Conservation (phyloP, 202 grass and related monocot genomes). For the Panicum virgatum region DNA sequence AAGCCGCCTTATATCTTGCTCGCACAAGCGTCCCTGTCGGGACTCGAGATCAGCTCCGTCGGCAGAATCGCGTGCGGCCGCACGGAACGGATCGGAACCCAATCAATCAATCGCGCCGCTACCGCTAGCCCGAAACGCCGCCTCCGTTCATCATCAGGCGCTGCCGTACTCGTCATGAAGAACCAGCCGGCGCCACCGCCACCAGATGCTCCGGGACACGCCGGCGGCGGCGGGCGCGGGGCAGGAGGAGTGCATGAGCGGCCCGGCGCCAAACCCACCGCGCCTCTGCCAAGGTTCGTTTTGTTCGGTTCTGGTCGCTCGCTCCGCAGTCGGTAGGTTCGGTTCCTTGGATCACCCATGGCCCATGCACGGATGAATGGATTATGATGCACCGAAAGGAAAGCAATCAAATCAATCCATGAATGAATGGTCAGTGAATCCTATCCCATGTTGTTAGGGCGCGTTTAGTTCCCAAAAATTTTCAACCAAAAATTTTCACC, state of each 20-base stretch:
- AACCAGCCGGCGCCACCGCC: background rate
- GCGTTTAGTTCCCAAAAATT: too few species aligned
- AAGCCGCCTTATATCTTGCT: background rate
- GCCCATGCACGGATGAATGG: background rate
- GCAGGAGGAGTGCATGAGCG: background rate
- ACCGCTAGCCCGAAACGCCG: too few species aligned
- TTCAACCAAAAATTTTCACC: too few species aligned
- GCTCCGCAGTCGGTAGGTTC: background rate
- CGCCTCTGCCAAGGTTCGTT: constrained; percentile 10
- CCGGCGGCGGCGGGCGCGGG: background rate
- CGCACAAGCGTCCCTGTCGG: background rate
- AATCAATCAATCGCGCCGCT: too few species aligned
- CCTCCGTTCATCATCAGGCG: background rate
- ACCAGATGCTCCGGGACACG: background rate
- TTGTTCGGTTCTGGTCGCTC: too few species aligned
- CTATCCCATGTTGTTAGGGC: background rate
- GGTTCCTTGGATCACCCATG: too few species aligned
- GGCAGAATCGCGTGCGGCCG: background rate
- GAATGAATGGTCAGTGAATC: background rate
- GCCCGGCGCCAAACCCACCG: background rate
- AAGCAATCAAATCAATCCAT: background rate
- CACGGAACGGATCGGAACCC: background rate
- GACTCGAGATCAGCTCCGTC: background rate
- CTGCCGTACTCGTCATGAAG: background rate
- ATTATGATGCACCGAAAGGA: background rate